A percentile compares a stretch with the other conserved stretches of the same genome.
Evolutionary conservation across 139 green algal species (phyloP).

Genomic region (Tetraselmis chui): DNA sequence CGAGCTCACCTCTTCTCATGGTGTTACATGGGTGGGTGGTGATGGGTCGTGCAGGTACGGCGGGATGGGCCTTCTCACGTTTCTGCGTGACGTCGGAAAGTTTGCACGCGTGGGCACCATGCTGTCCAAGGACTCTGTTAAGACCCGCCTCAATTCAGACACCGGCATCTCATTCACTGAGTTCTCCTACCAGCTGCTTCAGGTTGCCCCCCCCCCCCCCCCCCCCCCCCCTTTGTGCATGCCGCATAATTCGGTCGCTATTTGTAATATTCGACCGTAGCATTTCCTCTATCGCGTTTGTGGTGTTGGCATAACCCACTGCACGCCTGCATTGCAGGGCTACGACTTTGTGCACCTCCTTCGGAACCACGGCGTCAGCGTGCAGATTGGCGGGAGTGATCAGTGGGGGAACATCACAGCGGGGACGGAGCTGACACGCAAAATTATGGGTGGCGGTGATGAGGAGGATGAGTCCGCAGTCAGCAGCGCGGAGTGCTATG

Average conservation of each 20-base stretch:
- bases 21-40: too few relatives aligned
- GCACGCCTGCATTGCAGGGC: constrained; percentile 41
- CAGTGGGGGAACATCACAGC: constrained; percentile 99
- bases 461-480: constrained; percentile 2
- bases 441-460: constrained; percentile 43
- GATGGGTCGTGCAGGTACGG: too few relatives aligned
- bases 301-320: not conserved
- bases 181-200: constrained; percentile 99
- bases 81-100: constrained; percentile 91
- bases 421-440: constrained; percentile 75
- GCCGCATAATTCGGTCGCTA: too few relatives aligned
- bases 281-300: too few relatives aligned
- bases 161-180: constrained; percentile 84
- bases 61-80: constrained; percentile 78
- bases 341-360: constrained; percentile 97
- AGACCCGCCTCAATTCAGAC: constrained; percentile 78
- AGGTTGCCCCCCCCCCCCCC: constrained; percentile 14
- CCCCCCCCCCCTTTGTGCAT: not conserved
- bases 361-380: constrained; percentile 61
- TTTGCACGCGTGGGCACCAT: constrained; percentile 89
- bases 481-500: not conserved
- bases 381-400: constrained; percentile 88
- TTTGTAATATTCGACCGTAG: too few relatives aligned
- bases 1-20: too few relatives aligned
- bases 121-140: constrained; percentile 91